Base-by-base conservation (phyloP, 2,329 filamentous ascomycete species). In the Penicillium polonicum region DNA sequence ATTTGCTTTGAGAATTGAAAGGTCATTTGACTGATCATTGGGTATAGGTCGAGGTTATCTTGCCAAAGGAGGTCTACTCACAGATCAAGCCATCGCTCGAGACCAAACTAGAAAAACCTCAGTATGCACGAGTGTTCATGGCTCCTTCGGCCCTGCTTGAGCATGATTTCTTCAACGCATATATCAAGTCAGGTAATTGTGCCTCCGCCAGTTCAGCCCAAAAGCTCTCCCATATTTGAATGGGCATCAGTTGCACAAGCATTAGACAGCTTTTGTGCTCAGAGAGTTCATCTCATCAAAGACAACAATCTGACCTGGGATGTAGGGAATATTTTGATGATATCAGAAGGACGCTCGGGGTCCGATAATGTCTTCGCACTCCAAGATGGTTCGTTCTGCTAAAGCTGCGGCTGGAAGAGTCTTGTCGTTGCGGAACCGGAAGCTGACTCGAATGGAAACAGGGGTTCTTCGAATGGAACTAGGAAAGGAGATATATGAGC, bases 401-500 rank as follows among this genome's bases (percentile, higher is more conserved):
- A 7, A n/a, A 56, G n/a, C 57, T 48, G 17, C 27, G 23, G 9
- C 9, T 8, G 29, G 27, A 25, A 8, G 21, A 29, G 42, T 25
- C 8, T 39, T 39, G 39, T 8, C 10, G n/a, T 15, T 6, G 23
- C 15, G 8, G 27, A 35, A 27, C 19, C 39, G 27, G 49, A 19
- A n/a, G 25, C 46, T 48, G 50, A 43, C 53, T 62, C 35, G 33
- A 15, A 25, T 27, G 15, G 3, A 19, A 27, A 44, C 48, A 90
- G 91, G 91, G 0, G 76, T 84, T 0, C 79, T 99, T 35, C 85
- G 82, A 4, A 81, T 99, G 66, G 89, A 91, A 65, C 80, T 97
- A 27, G 88, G 91, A 62, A 91, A 88, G 65, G 86, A 92, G 53
- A 86, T 85, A 0, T 97, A 92, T 73, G 92, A 97, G 73, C 83